Percentiles rank a stretch among this genome's conserved stretches.
phyloP scores from a whole-genome alignment of 2,329 filamentous ascomycete species.

The Cytospora piceae region DNA sequence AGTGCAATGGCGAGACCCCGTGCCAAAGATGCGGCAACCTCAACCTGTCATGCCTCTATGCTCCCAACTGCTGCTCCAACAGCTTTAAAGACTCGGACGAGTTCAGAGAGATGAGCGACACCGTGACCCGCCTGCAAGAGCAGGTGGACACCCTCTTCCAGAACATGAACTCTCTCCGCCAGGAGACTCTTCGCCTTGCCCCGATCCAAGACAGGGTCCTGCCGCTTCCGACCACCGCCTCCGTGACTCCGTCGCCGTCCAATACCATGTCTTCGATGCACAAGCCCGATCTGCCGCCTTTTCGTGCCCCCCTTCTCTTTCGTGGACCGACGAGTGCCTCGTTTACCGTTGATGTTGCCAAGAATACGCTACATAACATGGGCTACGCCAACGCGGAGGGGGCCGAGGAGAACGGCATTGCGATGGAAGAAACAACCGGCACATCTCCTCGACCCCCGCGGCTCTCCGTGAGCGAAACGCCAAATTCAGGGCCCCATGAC shows the following conservation, averaged over 20 bases:
- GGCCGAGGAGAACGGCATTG: slow-evolving; percentile 61
- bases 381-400: slow-evolving; percentile 73
- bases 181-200: slow-evolving; percentile 51
- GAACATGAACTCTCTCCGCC: slow-evolving; percentile 70
- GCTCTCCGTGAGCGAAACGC: slow-evolving; percentile 24
- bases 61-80: slow-evolving; percentile 69
- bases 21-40: slow-evolving; percentile 72
- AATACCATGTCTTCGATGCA: slow-evolving; percentile 48
- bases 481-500: slow-evolving; percentile 52
- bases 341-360: slow-evolving; percentile 85
- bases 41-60: slow-evolving; percentile 67
- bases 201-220: slow-evolving; percentile 48
- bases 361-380: slow-evolving; percentile 83
- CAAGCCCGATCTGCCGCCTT: slow-evolving; percentile 51
- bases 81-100: slow-evolving; percentile 93
- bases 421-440: slow-evolving; percentile 38
- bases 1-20: slow-evolving; percentile 71
- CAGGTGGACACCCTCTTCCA: slow-evolving; percentile 80
- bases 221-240: slow-evolving; percentile 41
- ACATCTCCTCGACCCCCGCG: slow-evolving; percentile 41
- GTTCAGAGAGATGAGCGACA: slow-evolving; percentile 78
- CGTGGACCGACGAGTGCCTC: slow-evolving; percentile 83
- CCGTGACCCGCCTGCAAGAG: slow-evolving; percentile 76
- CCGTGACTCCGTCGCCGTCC: slow-evolving; percentile 47
- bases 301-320: slow-evolving; percentile 65